phyloP scores from a whole-genome alignment of 1,284 basidiomycete genomes.

The Cutaneotrichosporon sp. region DNA sequence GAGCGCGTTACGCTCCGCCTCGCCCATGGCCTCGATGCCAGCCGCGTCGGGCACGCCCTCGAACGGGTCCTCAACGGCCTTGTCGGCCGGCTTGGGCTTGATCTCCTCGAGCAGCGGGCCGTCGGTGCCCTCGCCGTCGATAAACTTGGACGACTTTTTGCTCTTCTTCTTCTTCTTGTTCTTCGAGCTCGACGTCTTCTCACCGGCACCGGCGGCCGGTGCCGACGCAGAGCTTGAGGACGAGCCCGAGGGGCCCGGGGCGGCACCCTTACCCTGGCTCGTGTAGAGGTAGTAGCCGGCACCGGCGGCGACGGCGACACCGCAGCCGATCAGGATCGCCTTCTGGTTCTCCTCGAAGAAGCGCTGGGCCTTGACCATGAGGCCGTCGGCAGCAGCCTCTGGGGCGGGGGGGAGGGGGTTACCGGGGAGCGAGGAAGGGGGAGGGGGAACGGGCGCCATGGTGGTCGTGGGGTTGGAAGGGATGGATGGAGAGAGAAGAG shows the following conservation, averaged over 20 bases:
- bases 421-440: slow-evolving; percentile 16
- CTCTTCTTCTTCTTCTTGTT: slow-evolving; percentile 65
- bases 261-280: slow-evolving; percentile 40
- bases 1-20: slow-evolving; percentile 65
- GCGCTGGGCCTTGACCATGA: slow-evolving; percentile 43
- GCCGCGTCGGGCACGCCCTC: slow-evolving; percentile 44
- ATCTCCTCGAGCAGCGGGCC: slow-evolving; percentile 76
- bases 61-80: slow-evolving; percentile 47
- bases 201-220: slow-evolving; percentile 20
- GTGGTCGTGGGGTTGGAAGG: slow-evolving; percentile 1
- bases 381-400: slow-evolving; percentile 26
- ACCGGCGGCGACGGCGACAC: slow-evolving; percentile 71
- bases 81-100: slow-evolving; percentile 51
- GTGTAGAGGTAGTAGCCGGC: slow-evolving; percentile 68
- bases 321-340: slow-evolving; percentile 57
- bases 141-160: slow-evolving; percentile 50
- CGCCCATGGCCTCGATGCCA: slow-evolving; percentile 39
- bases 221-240: slow-evolving; percentile 31
- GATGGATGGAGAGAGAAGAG: neutral
- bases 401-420: slow-evolving; percentile 15
- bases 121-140: slow-evolving; percentile 55
- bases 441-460: slow-evolving; percentile 27
- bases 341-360: slow-evolving; percentile 53
- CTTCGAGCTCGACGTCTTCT: slow-evolving; percentile 46
- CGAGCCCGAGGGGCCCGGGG: slow-evolving; percentile 3